phyloP scores from a whole-genome alignment of 192 early-diverging fungal genomes.

The Chytriomyces confervae region DNA sequence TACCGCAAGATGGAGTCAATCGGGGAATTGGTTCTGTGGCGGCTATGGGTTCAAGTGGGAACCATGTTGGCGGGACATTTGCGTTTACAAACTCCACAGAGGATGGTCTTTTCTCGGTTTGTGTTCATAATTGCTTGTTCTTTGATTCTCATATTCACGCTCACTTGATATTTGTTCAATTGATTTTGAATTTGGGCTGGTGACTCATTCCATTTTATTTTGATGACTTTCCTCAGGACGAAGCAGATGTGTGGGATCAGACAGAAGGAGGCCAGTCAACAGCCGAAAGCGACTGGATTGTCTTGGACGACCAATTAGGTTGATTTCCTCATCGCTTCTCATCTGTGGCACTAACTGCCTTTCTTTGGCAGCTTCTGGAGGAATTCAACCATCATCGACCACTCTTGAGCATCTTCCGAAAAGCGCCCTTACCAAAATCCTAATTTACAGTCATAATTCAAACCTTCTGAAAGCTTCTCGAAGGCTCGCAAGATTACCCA shows the following conservation, averaged over 20 bases:
- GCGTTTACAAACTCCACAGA: conserved; percentile 18
- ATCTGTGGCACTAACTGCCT: not conserved
- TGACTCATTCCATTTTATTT: not conserved
- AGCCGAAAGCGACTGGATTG: conserved; percentile 35
- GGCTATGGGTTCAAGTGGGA: too few species aligned
- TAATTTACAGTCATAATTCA: conserved; percentile 29
- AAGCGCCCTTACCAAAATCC: conserved; percentile 29
- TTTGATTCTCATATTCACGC: too few species aligned
- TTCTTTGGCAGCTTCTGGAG: not conserved
- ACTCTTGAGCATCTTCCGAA: conserved; percentile 31
- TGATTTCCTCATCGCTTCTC: not conserved
- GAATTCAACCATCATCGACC: not conserved
- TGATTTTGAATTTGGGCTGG: too few species aligned
- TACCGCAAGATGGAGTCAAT: conserved; percentile 6
- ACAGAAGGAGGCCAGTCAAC: conserved; percentile 17
- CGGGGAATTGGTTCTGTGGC: not conserved
- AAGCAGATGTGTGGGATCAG: conserved; percentile 22
- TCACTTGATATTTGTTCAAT: too few species aligned
- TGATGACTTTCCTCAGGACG: conserved; percentile 17
- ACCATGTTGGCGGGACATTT: not conserved
- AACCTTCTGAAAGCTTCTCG: conserved; percentile 39
- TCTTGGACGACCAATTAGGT: conserved; percentile 19
- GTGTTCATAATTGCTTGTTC: too few species aligned
- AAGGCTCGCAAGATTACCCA: conserved; percentile 21
- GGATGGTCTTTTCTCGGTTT: conserved; percentile 23